These are phyloP conservation scores for Leccinum variicolor DNA, from an alignment of 768 basidiomycete species.

Conservation along the genomic window DNA sequence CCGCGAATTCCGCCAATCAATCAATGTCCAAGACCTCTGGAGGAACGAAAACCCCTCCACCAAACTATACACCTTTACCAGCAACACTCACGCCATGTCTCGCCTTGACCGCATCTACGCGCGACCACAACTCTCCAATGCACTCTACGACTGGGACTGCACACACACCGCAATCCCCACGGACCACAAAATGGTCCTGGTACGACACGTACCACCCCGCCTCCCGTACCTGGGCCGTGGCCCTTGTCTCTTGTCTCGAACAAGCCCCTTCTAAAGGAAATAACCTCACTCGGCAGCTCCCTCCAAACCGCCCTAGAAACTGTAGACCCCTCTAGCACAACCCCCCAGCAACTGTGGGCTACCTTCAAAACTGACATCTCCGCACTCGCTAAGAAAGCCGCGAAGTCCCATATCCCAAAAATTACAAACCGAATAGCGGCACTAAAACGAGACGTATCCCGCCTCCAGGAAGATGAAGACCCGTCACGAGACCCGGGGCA, in stretches of 20 bases:
- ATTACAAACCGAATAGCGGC: too few relatives aligned
- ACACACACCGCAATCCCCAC: neutral
- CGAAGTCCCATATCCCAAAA: neutral
- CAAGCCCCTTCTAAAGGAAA: rapidly evolving
- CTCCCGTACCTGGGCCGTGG: neutral
- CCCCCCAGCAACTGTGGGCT: neutral
- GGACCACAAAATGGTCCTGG: slow-evolving; percentile 9
- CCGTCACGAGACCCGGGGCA: too few relatives aligned
- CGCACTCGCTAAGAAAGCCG: neutral
- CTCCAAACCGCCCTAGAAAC: neutral
- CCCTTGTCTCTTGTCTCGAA: neutral
- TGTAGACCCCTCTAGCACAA: neutral
- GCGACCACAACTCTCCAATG: rapidly evolving
- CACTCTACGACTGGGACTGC: neutral
- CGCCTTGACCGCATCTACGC: neutral
- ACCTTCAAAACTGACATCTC: neutral
- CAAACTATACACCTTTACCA: neutral
- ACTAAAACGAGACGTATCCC: too few relatives aligned
- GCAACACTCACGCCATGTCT: neutral
- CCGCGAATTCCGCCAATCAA: neutral
- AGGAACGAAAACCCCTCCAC: neutral
- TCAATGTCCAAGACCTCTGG: neutral
- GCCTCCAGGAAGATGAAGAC: too few relatives aligned
- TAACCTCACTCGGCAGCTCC: neutral
- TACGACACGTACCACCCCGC: neutral